Conservation (phyloP, 139 green algal genomes). For the Picochlorum sp. region DNA sequence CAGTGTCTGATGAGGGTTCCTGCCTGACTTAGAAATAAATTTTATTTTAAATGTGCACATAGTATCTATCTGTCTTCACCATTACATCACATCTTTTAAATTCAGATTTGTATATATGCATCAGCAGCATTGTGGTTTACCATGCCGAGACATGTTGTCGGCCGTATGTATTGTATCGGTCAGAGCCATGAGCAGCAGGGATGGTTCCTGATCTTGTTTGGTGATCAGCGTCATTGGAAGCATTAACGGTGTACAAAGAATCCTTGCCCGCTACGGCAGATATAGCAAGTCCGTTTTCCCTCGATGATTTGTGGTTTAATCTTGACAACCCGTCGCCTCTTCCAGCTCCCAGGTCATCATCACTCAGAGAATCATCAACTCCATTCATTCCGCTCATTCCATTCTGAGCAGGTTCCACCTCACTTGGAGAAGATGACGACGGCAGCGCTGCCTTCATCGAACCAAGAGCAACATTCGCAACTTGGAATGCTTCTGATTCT, state of each 20-base stretch:
- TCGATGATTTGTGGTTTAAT: not conserved
- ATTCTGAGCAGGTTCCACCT: not conserved
- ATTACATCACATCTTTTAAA: no score
- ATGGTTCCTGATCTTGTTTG: no score
- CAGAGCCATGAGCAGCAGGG: no score
- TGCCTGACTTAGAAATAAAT: no score
- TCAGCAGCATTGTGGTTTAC: no score
- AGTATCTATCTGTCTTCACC: no score
- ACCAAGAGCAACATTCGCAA: slow-evolving; percentile 33
- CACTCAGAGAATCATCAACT: not conserved
- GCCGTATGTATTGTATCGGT: no score
- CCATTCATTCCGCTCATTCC: not conserved
- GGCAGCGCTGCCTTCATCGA: slow-evolving; percentile 23
- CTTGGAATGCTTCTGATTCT: slow-evolving; percentile 43
- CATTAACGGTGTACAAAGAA: not conserved
- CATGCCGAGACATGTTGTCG: no score
- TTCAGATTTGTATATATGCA: no score
- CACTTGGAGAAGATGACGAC: not conserved
- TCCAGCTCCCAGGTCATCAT: not conserved
- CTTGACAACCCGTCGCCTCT: not conserved
- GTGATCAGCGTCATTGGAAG: no score
- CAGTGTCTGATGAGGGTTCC: no score
- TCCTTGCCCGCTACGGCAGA: not conserved
- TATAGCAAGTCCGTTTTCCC: not conserved
- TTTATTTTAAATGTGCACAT: no score